phyloP scores from a whole-genome alignment of 1,139 yeast genomes.

The Saccharomyces hybrid region DNA sequence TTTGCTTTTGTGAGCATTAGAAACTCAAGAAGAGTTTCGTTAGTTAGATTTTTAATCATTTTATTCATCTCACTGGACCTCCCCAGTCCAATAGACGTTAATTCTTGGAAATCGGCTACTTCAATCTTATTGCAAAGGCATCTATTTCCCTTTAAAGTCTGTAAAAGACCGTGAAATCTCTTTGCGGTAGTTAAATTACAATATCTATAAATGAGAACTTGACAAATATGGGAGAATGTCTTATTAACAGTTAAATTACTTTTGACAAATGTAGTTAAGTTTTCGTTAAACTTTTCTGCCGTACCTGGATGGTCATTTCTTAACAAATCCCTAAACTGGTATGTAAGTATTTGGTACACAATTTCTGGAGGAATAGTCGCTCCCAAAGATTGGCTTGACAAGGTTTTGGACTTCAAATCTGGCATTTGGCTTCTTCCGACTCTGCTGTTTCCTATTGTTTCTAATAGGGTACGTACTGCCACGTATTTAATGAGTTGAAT shows the following conservation, averaged over 20 bases:
- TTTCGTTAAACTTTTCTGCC: conserved; percentile 31
- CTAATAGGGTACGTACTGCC: neutral
- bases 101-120: conserved; percentile 78
- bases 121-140: conserved; percentile 61
- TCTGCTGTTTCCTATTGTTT: neutral
- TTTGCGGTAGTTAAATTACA: conserved; percentile 67
- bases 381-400: neutral
- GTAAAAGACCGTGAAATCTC: conserved; percentile 65
- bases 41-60: conserved; percentile 86
- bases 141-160: conserved; percentile 43
- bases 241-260: conserved; percentile 34
- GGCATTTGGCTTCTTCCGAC: neutral
- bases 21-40: conserved; percentile 58
- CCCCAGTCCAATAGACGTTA: conserved; percentile 86
- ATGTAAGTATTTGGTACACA: conserved; percentile 33
- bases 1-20: conserved; percentile 57
- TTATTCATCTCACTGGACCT: conserved; percentile 84
- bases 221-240: conserved; percentile 33
- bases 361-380: conserved; percentile 33
- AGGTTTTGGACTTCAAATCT: neutral
- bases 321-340: conserved; percentile 35
- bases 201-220: conserved; percentile 33
- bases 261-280: conserved; percentile 32
- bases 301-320: conserved; percentile 35
- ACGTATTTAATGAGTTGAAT: neutral